These are phyloP conservation scores for Exophiala phaeomuriformis DNA, from an alignment of 2,329 filamentous ascomycete genomes.

Conservation along the genomic window DNA sequence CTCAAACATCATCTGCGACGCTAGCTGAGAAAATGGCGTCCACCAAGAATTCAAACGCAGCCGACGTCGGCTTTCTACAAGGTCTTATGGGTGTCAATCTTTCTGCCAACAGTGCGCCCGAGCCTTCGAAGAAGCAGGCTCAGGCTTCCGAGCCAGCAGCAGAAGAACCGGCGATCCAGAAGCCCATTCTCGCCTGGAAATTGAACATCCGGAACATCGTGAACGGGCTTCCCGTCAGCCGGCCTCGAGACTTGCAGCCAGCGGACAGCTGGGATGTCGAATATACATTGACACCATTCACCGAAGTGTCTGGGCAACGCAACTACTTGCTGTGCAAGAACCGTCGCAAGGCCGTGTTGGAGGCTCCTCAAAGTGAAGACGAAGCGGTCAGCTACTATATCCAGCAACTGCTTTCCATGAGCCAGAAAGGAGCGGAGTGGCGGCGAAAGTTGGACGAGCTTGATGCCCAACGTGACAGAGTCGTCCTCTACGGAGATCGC, in stretches of 20 bases:
- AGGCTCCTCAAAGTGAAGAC: constrained; percentile 30
- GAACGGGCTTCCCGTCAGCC: constrained; percentile 55
- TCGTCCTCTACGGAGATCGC: constrained; percentile 24
- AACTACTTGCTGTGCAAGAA: constrained; percentile 53
- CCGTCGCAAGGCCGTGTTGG: constrained; percentile 47
- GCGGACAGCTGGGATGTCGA: constrained; percentile 63
- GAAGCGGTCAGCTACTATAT: constrained; percentile 42
- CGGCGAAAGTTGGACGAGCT: constrained; percentile 49
- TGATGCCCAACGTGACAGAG: constrained; percentile 40
- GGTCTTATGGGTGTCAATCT: constrained; percentile 15
- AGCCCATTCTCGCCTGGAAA: constrained; percentile 55
- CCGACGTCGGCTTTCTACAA: constrained; percentile 22
- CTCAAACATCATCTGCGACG: neutral
- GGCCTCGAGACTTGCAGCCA: constrained; percentile 47
- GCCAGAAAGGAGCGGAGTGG: constrained; percentile 51
- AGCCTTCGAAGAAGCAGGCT: neutral
- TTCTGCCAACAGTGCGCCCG: neutral
- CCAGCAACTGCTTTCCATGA: constrained; percentile 40
- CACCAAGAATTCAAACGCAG: constrained; percentile 17
- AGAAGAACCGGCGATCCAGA: neutral
- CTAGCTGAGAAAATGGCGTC: neutral
- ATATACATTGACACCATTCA: constrained; percentile 64
- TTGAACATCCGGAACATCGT: constrained; percentile 66
- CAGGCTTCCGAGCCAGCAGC: neutral
- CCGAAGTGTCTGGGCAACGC: constrained; percentile 37